phyloP scores from a whole-genome alignment of 768 basidiomycete species.

The Tricholoma sp. region DNA sequence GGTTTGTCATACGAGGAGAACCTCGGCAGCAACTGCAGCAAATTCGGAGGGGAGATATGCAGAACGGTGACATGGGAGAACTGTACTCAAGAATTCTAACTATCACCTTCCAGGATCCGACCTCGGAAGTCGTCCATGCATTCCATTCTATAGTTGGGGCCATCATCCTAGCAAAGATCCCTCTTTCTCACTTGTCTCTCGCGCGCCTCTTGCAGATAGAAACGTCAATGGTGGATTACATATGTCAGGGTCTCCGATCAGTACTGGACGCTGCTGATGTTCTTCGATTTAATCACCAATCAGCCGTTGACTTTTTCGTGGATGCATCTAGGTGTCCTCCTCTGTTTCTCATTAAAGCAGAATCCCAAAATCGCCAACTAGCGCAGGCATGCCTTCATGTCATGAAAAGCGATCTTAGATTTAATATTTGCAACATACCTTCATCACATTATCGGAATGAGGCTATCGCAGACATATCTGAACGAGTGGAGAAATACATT shows the following conservation, averaged over 20 bases:
- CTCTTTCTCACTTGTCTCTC: conserved; percentile 7
- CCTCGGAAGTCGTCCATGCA: conserved; percentile 4
- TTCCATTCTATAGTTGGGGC: conserved; percentile 16
- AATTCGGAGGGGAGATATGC: neutral
- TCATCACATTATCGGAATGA: neutral
- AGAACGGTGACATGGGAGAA: conserved; percentile 8
- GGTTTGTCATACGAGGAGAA: neutral
- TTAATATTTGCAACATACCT: neutral
- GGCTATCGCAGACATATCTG: neutral
- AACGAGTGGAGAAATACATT: neutral
- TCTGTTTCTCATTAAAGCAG: conserved; percentile 13
- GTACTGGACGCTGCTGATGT: conserved; percentile 11
- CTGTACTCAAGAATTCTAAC: conserved; percentile 17
- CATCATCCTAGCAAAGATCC: conserved; percentile 18
- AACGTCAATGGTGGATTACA: conserved; percentile 12
- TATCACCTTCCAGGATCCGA: conserved; percentile 10
- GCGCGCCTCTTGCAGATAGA: neutral
- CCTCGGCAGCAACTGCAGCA: neutral
- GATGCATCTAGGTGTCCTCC: conserved; percentile 9
- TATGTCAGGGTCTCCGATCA: conserved; percentile 17
- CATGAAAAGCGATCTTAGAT: neutral
- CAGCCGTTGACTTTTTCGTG: conserved; percentile 23
- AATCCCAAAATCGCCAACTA: conserved; percentile 15
- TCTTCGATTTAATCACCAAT: conserved; percentile 20
- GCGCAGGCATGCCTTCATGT: conserved; percentile 3